Base-by-base conservation (phyloP, 495 filamentous ascomycete species). In the Entonaema liquescens region DNA sequence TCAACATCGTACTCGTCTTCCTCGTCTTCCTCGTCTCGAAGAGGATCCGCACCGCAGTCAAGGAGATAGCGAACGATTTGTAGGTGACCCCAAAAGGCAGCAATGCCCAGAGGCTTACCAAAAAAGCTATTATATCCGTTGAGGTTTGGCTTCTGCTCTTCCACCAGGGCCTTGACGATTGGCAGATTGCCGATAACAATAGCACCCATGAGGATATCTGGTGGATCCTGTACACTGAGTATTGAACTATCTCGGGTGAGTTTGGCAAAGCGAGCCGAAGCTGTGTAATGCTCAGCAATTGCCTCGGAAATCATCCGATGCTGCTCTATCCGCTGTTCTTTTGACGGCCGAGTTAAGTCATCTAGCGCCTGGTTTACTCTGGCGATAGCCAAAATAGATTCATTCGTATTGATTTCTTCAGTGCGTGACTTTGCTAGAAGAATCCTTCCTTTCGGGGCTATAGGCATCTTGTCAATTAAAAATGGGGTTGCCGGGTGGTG, bases 181-280 rank as follows among this genome's bases (percentile, higher is more conserved):
- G 38, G 63, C 17, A 67, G n/a, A 13, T 67, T 49, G 2, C 63
- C 63, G 26, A 67, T 21, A 21, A 58, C 40, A 57, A 67, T 59
- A 25, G 53, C 53, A 38, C 54, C 54, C 54, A 55, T 49, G 2
- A 67, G 40, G 21, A 59, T 5, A 58, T 67, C 19, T n/a, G n/a
- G n/a, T n/a, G n/a, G n/a, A n/a, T n/a, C n/a, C n/a, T n/a, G n/a
- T n/a, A n/a, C n/a, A n/a, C n/a, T n/a, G 42, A 17, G 38, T 35
- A 23, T 47, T 21, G 42, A n/a, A n/a, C n/a, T n/a, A n/a, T n/a
- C n/a, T n/a, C n/a, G n/a, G n/a, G n/a, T n/a, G n/a, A n/a, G n/a
- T n/a, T n/a, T n/a, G n/a, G n/a, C n/a, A n/a, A n/a, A n/a, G n/a
- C n/a, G n/a, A n/a, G n/a, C n/a, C n/a, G n/a, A n/a, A n/a, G n/a